Evolutionary conservation across 164 flowering plant species (phyloP).

Genomic region (Vitis vinifera): ASM3070453v1 NC_081823.1:8935501-8936000

Average conservation of each 20-base stretch:
- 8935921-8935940: slow-evolving; percentile 36
- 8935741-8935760: slow-evolving; percentile 71
- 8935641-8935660: slow-evolving; percentile 7
- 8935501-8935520: too few relatives aligned
- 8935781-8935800: slow-evolving; percentile 65
- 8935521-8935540: too few relatives aligned
- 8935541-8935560: too few relatives aligned
- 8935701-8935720: slow-evolving; percentile 75
- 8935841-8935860: slow-evolving; percentile 54
- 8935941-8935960: slow-evolving; percentile 56
- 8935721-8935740: slow-evolving; percentile 68
- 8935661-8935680: slow-evolving; percentile 76
- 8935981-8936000: slow-evolving; percentile 73
- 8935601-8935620: background rate
- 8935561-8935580: background rate
- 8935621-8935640: background rate
- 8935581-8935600: background rate
- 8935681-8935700: slow-evolving; percentile 82
- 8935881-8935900: slow-evolving; percentile 55
- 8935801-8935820: slow-evolving; percentile 60
- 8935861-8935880: slow-evolving; percentile 55
- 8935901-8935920: slow-evolving; percentile 22
- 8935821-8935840: slow-evolving; percentile 50
- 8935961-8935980: slow-evolving; percentile 48
- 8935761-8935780: slow-evolving; percentile 80